Evolutionary conservation across 805 yeast species (phyloP), one percentile per base, ranked within the genome.

Genomic region (Ogataea trehalophila): DNA sequence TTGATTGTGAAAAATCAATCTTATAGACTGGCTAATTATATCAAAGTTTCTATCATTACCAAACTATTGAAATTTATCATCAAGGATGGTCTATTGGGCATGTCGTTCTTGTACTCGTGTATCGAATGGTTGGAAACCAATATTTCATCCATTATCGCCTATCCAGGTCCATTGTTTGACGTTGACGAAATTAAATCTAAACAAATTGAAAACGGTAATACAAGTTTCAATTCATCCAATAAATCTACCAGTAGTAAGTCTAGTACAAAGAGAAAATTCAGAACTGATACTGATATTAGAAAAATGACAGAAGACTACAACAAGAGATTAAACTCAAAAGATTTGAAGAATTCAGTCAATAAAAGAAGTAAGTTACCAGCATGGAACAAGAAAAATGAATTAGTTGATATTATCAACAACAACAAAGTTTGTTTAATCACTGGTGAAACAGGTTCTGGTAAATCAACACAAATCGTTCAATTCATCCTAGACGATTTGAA

Each of bases 401-500:
- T 92, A 37, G 73, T 87, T 2, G 57, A 76, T 0, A 67, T 81
- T 4, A 79, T 92, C 4, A 71, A 73, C 29, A 50, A 70, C 0
- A 77, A 86, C 59, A 79, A 79, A 52, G 85, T 89, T 5, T 81
- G 87, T 8, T 68, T 92, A 33, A 77, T 92, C 35, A 92, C 98
- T 2, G 99, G 98, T 63, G 99, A 94, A 63, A 92, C 98, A 0
- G 98, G 98, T 57, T 91, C 97, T 1, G 98, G 98, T 56, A 92
- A 92, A 61, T 88, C 97, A 1, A 92, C 99, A 0, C 99, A 92
- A 62, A 80, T 88, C 5, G 96, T 89, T 6, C 99, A 92, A 63
- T 92, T 90, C 55, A 71, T 92, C 18, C 67, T 92, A 16, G 98
- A 92, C 62, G 73, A 81, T 37, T 58, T 87, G 49, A 73, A 77